Conservation (phyloP, 2,329 filamentous ascomycete species). For the Fusarium anguioides region DNA sequence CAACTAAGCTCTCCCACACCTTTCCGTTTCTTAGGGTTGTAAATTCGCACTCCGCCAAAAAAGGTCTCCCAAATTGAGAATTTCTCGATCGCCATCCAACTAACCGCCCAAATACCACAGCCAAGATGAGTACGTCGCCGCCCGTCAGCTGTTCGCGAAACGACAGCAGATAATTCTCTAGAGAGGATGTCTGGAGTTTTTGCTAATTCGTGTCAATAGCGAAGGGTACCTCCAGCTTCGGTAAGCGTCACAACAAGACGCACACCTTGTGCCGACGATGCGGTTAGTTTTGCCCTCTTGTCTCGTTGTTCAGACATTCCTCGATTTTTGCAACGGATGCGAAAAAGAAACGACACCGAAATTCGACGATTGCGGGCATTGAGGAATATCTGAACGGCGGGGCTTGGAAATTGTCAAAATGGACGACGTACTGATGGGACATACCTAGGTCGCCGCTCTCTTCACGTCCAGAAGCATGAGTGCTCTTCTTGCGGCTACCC, state of each 20-base stretch:
- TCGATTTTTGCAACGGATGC: slow-evolving; percentile 26
- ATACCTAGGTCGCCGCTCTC: slow-evolving; percentile 84
- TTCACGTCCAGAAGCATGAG: slow-evolving; percentile 99
- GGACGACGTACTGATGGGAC: slow-evolving; percentile 42
- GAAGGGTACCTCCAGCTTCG: slow-evolving; percentile 69
- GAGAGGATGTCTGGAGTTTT: slow-evolving; percentile 19
- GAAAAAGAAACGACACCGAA: slow-evolving; percentile 19
- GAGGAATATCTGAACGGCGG: slow-evolving; percentile 23
- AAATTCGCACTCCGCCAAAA: slow-evolving; percentile 53
- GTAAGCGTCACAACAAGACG: slow-evolving; percentile 92
- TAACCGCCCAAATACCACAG: slow-evolving; percentile 57
- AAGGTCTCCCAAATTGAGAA: slow-evolving; percentile 51
- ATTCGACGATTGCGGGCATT: slow-evolving; percentile 24
- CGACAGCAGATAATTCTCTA: slow-evolving; percentile 33
- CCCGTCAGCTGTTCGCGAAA: slow-evolving; percentile 26
- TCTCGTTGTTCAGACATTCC: slow-evolving; percentile 25
- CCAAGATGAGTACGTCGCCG: slow-evolving; percentile 67
- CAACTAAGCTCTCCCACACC: slow-evolving; percentile 32
- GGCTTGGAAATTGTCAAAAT: slow-evolving; percentile 4
- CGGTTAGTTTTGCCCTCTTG: slow-evolving; percentile 72
- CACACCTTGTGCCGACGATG: slow-evolving; percentile 98
- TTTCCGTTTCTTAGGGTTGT: slow-evolving; percentile 50
- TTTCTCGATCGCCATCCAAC: slow-evolving; percentile 53
- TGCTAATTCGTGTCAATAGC: slow-evolving; percentile 54
- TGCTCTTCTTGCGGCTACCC: slow-evolving; percentile 97